These are phyloP conservation scores for Fusarium sp. DNA, from an alignment of 2,329 filamentous ascomycete genomes.

Conservation along the genomic window DNA sequence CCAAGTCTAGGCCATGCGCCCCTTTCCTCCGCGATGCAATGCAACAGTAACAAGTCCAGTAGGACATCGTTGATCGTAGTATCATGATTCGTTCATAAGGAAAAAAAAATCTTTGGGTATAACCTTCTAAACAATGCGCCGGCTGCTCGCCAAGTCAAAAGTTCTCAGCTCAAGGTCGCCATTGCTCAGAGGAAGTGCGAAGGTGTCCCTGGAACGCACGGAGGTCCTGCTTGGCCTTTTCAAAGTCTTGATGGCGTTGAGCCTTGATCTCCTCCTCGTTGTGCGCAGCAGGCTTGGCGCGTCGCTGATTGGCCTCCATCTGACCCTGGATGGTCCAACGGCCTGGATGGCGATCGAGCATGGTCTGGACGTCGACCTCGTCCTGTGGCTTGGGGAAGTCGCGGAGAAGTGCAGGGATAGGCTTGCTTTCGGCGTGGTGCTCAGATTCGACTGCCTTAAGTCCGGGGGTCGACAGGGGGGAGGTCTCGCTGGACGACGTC, in stretches of 20 bases:
- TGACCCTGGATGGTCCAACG: constrained; percentile 56
- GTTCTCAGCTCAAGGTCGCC: constrained; percentile 10
- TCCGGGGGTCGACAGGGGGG: constrained; percentile 37
- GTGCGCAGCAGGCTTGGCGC: constrained; percentile 28
- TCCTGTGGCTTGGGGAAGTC: constrained; percentile 55
- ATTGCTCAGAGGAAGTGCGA: constrained; percentile 6
- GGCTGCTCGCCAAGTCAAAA: constrained; percentile 9
- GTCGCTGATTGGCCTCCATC: constrained; percentile 49
- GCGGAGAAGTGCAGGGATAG: constrained; percentile 51
- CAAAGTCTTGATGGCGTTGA: constrained; percentile 55
- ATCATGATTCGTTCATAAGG: constrained; percentile 40
- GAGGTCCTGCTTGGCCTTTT: constrained; percentile 61
- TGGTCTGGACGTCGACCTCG: constrained; percentile 56
- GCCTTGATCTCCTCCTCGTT: constrained; percentile 48
- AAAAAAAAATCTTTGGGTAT: constrained; percentile 35
- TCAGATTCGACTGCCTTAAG: constrained; percentile 28
- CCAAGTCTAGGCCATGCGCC: constrained; percentile 1
- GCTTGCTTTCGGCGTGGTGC: constrained; percentile 39
- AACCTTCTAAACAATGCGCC: constrained; percentile 33
- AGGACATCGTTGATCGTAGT: constrained; percentile 33
- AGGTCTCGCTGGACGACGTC: constrained; percentile 36
- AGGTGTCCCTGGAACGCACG: constrained; percentile 52
- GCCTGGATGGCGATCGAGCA: constrained; percentile 58
- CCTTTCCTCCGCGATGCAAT: constrained; percentile 1
- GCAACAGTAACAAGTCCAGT: constrained; percentile 10